Base-by-base conservation (phyloP, 345 rosid genomes). In the Populus deltoides region DNA sequence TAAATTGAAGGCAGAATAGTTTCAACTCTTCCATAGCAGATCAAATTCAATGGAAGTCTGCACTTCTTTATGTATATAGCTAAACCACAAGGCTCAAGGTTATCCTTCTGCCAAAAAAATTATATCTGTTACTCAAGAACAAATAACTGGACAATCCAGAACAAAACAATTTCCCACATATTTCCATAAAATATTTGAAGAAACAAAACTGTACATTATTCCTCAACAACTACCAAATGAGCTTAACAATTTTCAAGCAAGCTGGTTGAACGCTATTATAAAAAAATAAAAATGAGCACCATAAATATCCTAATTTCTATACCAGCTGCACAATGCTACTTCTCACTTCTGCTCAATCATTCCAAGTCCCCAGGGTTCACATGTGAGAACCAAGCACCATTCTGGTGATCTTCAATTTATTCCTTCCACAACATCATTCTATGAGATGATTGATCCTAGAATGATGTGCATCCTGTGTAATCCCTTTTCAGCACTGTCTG, bases 121-220 rank as follows among this genome's bases (percentile, higher is more conserved):
- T 55, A 9, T 45, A 1, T 57, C 2, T n/a, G 15, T n/a, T n/a
- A n/a, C 27, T n/a, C 29, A 12, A 24, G 65, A 59, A 59, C 1
- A 61, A 16, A 41, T 36, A 55, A 49, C 35, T 6, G 6, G 41
- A n/a, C 43, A 74, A 70, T n/a, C 16, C 8, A 27, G 47, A 75
- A 71, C 20, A 2, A 57, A 8, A 76, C 8, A 65, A 71, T 24
- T 2, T 36, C 12, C 80, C 76, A 72, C 29, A 55, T 61, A 25
- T 51, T 67, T 51, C 66, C 63, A 75, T 62, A 38, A 66, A 78
- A 70, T 9, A 39, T 11, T 12, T 62, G 2, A 73, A 70, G 57
- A 75, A 68, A 71, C 72, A 78, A 70, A 83, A 80, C 92, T 86
- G 87, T 88, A 88, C 91, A 89, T 83, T 85, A 83, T 88, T 88